Evolutionary conservation across 2,329 filamentous ascomycete species (phyloP).

Genomic region (Tolypocladium sp.): DNA sequence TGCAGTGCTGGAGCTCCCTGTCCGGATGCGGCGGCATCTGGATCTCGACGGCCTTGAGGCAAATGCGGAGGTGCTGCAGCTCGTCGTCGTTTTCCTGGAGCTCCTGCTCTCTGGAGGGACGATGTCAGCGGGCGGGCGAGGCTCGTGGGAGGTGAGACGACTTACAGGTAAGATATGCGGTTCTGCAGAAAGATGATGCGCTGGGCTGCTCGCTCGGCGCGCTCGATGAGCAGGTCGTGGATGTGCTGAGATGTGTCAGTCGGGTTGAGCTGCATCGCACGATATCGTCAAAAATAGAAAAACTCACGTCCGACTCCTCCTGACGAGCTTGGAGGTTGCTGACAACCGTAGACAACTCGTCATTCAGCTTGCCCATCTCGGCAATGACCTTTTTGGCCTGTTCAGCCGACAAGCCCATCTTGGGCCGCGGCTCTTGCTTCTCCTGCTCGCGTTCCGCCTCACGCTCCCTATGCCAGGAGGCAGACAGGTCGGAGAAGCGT

Average conservation of each 20-base stretch:
- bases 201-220: conserved; percentile 47
- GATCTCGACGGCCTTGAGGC: conserved; percentile 53
- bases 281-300: not conserved
- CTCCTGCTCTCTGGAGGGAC: conserved; percentile 39
- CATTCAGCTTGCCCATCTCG: conserved; percentile 33
- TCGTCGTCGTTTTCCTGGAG: conserved; percentile 49
- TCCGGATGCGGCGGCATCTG: conserved; percentile 44
- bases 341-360: conserved; percentile 39
- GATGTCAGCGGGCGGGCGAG: not conserved
- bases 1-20: conserved; percentile 48
- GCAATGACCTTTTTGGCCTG: conserved; percentile 28
- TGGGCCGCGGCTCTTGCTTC: conserved; percentile 16
- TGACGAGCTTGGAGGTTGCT: conserved; percentile 43
- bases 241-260: conserved; percentile 37
- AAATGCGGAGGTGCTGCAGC: conserved; percentile 51
- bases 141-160: not conserved
- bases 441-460: conserved; percentile 15
- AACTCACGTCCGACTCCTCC: conserved; percentile 49
- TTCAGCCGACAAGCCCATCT: conserved; percentile 20
- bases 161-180: conserved; percentile 48
- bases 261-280: not conserved
- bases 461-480: conserved; percentile 21
- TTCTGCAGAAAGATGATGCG: conserved; percentile 52
- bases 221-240: conserved; percentile 48
- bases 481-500: conserved; percentile 29